Percentiles rank a stretch among this genome's conserved stretches.
These are phyloP conservation scores for Aspergillus fructus DNA, from an alignment of 2,329 filamentous ascomycete species.

Conservation along the genomic window DNA sequence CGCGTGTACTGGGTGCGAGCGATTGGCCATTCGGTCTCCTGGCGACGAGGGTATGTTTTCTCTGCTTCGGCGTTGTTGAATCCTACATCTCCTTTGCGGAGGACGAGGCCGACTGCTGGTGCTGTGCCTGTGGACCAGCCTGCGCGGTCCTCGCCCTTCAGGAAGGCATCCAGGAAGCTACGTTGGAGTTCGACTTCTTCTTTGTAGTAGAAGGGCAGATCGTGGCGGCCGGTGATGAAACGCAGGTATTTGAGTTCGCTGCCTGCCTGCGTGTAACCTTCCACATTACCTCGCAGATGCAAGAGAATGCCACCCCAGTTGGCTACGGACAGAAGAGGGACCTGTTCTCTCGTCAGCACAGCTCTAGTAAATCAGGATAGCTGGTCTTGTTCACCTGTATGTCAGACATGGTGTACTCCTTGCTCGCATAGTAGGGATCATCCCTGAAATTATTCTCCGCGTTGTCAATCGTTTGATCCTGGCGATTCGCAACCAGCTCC, in stretches of 20 bases:
- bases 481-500: conserved; percentile 37
- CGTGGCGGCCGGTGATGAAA: conserved; percentile 68
- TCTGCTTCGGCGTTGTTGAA: conserved; percentile 65
- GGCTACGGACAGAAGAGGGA: conserved; percentile 62
- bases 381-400: conserved; percentile 55
- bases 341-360: background rate
- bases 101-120: conserved; percentile 59
- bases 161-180: conserved; percentile 68
- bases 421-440: conserved; percentile 63
- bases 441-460: conserved; percentile 58
- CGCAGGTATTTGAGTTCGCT: conserved; percentile 68
- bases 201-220: conserved; percentile 70
- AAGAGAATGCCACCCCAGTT: conserved; percentile 72
- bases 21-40: conserved; percentile 67
- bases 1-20: conserved; percentile 63
- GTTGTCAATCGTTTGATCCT: conserved; percentile 48
- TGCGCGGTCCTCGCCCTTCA: conserved; percentile 63
- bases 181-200: conserved; percentile 68
- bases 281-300: conserved; percentile 67
- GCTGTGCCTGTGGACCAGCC: conserved; percentile 52
- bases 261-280: conserved; percentile 63
- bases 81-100: conserved; percentile 67
- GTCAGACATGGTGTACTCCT: conserved; percentile 64
- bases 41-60: conserved; percentile 53
- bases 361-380: background rate